Percentiles rank a stretch among this genome's conserved stretches.
Conservation (phyloP, 1,284 basidiomycete genomes). For the Austroboletus niveus region DNA sequence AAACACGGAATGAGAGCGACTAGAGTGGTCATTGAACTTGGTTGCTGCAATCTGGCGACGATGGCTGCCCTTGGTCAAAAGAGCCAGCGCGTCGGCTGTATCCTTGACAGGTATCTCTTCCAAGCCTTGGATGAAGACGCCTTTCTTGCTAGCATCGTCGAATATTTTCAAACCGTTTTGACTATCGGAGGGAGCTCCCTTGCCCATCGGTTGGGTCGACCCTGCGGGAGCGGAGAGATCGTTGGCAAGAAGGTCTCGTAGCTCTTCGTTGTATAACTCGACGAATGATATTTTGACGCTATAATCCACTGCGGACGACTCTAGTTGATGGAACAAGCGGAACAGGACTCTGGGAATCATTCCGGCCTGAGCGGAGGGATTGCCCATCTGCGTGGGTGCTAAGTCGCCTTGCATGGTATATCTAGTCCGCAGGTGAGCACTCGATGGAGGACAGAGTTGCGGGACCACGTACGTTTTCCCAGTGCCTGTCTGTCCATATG, state of each 20-base stretch:
- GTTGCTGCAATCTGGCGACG: conserved; percentile 94
- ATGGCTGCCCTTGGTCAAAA: conserved; percentile 87
- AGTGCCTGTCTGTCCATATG: conserved; percentile 98
- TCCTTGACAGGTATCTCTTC: conserved; percentile 89
- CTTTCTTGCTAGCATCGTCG: conserved; percentile 85
- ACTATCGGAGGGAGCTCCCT: conserved; percentile 43
- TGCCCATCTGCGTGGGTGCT: conserved; percentile 77
- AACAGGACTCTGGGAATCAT: conserved; percentile 98
- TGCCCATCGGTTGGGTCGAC: conserved; percentile 69
- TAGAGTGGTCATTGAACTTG: conserved; percentile 97
- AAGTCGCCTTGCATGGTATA: conserved; percentile 96
- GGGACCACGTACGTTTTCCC: conserved; percentile 91
- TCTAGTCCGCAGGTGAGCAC: conserved; percentile 40
- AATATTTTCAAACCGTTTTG: conserved; percentile 81
- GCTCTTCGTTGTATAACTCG: conserved; percentile 99
- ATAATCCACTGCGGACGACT: conserved; percentile 76
- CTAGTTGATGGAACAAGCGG: conserved; percentile 88
- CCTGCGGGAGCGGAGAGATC: conserved; percentile 66
- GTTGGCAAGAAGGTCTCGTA: conserved; percentile 86
- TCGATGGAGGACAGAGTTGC: conserved; percentile 1
- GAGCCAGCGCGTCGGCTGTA: conserved; percentile 80
- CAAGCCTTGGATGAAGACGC: conserved; percentile 92
- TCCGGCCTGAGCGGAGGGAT: conserved; percentile 87
- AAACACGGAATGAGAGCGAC: conserved; percentile 98
- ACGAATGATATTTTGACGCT: conserved; percentile 94